phyloP scores from a whole-genome alignment of 2,329 filamentous ascomycete species.

The Helotiales sp. region DNA sequence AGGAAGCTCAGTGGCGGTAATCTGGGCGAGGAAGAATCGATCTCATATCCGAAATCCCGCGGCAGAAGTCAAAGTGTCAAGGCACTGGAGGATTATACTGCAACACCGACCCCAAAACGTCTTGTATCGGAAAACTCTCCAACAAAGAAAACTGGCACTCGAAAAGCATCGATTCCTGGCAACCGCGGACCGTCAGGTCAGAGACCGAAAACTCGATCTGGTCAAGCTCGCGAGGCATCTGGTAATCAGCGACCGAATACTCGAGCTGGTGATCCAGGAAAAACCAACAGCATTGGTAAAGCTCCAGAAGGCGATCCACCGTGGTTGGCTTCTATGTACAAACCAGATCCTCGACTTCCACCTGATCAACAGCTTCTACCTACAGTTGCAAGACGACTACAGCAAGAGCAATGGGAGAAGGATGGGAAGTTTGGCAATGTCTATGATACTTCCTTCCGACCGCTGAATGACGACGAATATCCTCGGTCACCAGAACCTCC shows the following conservation, averaged over 20 bases:
- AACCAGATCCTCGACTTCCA: slow-evolving; percentile 89
- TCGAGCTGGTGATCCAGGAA: slow-evolving; percentile 56
- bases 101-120: slow-evolving; percentile 40
- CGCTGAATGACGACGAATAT: slow-evolving; percentile 69
- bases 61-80: slow-evolving; percentile 70
- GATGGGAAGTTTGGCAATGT: slow-evolving; percentile 83
- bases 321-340: slow-evolving; percentile 93
- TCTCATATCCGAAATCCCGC: slow-evolving; percentile 61
- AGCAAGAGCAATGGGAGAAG: slow-evolving; percentile 93
- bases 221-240: slow-evolving; percentile 48
- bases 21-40: slow-evolving; percentile 56
- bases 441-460: slow-evolving; percentile 86
- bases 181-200: slow-evolving; percentile 35
- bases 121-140: slow-evolving; percentile 49
- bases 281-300: slow-evolving; percentile 44
- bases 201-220: slow-evolving; percentile 61
- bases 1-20: slow-evolving; percentile 59
- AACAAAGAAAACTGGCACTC: slow-evolving; percentile 45
- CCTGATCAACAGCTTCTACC: slow-evolving; percentile 95
- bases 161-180: slow-evolving; percentile 29
- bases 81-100: slow-evolving; percentile 51
- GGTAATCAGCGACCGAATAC: slow-evolving; percentile 59
- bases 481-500: slow-evolving; percentile 26
- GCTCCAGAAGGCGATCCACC: slow-evolving; percentile 92
- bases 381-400: slow-evolving; percentile 85